Conservation (phyloP, 129 eudicot species). For the Erigeron canadensis region DNA sequence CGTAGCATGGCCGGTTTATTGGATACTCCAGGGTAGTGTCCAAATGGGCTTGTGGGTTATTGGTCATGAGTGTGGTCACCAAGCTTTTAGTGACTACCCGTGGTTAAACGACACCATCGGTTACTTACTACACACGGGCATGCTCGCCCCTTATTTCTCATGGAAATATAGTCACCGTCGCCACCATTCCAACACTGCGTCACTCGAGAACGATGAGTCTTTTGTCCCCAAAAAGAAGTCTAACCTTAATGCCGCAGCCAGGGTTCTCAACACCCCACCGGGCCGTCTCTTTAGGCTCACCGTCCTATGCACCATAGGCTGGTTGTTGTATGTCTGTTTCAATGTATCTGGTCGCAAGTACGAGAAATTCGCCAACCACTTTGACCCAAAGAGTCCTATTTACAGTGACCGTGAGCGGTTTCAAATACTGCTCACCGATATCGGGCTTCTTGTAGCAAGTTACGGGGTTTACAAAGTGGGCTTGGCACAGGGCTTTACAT, state of each 20-base stretch:
- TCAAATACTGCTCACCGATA: constrained; percentile 39
- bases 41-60: constrained; percentile 42
- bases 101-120: constrained; percentile 30
- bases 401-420: constrained; percentile 35
- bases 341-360: constrained; percentile 39
- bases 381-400: constrained; percentile 37
- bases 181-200: constrained; percentile 35
- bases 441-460: constrained; percentile 36
- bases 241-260: constrained; percentile 7
- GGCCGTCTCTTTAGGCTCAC: constrained; percentile 43
- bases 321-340: constrained; percentile 43
- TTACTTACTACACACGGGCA: constrained; percentile 20
- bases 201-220: constrained; percentile 36
- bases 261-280: constrained; percentile 46
- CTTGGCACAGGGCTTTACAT: constrained; percentile 44
- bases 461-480: constrained; percentile 40
- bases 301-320: constrained; percentile 45
- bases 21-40: constrained; percentile 38
- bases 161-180: constrained; percentile 43
- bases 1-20: constrained; percentile 36
- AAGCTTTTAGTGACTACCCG: constrained; percentile 50
- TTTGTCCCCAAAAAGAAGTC: constrained; percentile 37
- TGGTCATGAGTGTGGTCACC: constrained; percentile 48
- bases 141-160: constrained; percentile 39
- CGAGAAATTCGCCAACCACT: constrained; percentile 40